Percentiles rank a stretch among this genome's conserved stretches.
phyloP scores from a whole-genome alignment of 2,329 filamentous ascomycete genomes.

The Neonectria coccinea region DNA sequence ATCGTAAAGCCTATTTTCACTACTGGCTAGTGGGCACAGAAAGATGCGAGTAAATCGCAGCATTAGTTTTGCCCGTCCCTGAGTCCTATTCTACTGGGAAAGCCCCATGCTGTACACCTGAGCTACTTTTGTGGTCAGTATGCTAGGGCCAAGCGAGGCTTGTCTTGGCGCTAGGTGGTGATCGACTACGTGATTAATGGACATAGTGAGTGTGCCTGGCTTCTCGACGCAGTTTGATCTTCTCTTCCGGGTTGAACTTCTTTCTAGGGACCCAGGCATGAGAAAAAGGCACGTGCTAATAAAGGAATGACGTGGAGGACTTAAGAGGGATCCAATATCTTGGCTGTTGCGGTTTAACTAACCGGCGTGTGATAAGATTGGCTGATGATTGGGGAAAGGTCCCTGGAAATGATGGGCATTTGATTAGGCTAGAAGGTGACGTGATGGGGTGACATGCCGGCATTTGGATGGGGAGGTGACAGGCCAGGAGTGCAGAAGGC shows the following conservation, averaged over 20 bases:
- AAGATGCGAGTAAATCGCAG: background rate
- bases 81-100: background rate
- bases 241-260: background rate
- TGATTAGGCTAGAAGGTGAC: constrained; percentile 5
- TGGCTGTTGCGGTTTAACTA: background rate
- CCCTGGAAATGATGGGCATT: constrained; percentile 10
- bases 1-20: no score
- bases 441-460: constrained; percentile 11
- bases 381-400: constrained; percentile 6
- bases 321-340: background rate
- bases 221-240: background rate
- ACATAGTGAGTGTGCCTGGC: background rate
- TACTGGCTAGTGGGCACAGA: no score
- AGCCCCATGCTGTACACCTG: no score
- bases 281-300: background rate
- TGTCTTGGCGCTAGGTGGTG: no score
- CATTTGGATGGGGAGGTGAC: constrained; percentile 3
- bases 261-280: background rate
- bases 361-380: constrained; percentile 3
- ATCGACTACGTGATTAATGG: no score
- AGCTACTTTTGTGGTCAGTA: no score
- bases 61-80: background rate
- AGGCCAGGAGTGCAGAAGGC: background rate
- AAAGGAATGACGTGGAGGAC: background rate
- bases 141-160: no score